Conservation (phyloP, 768 basidiomycete species). For the Leccinum boreale region DNA sequence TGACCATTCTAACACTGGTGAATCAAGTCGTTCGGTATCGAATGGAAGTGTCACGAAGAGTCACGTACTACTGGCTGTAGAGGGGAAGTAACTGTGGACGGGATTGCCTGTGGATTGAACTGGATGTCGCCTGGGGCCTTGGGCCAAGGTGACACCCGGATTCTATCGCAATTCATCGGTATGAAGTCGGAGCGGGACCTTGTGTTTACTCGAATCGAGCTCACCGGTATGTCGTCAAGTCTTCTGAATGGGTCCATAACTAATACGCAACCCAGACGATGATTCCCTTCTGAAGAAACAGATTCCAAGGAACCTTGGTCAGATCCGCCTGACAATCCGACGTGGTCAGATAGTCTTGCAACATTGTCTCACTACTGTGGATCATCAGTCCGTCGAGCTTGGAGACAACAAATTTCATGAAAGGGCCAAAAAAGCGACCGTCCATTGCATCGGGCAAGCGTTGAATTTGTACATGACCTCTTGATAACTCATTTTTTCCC, state of each 20-base stretch:
- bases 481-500: background rate
- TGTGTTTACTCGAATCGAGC: background rate
- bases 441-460: background rate
- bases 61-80: background rate
- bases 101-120: background rate
- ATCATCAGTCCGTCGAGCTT: background rate
- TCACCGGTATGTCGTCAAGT: background rate
- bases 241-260: background rate
- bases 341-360: background rate
- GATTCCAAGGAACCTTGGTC: constrained; percentile 9
- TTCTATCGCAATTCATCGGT: background rate
- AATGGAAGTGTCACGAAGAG: constrained; percentile 10
- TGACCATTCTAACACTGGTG: background rate
- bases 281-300: constrained; percentile 13
- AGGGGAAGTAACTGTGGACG: constrained; percentile 9
- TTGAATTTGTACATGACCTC: background rate
- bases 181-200: background rate
- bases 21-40: constrained; percentile 10
- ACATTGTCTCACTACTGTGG: background rate
- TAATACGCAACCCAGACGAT: constrained; percentile 14
- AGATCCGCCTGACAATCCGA: constrained; percentile 7
- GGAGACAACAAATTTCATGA: background rate
- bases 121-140: background rate
- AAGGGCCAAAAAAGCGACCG: background rate
- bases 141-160: background rate